Evolutionary conservation across 129 eudicot genomes (phyloP).

Genomic region (Tanacetum coccineum): DNA sequence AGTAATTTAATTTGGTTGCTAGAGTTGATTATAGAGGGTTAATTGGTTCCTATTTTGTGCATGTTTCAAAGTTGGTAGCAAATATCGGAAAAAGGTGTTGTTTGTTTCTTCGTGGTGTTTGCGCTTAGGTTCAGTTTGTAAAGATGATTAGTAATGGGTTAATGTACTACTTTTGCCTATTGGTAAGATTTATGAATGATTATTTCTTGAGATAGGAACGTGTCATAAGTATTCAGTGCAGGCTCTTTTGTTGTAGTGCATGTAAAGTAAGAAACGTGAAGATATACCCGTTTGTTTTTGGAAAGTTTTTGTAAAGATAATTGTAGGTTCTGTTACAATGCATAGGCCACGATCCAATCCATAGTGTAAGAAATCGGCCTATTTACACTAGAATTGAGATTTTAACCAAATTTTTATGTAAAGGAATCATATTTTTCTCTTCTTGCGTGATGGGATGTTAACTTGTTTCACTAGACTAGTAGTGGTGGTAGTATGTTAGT

Average conservation of each 20-base stretch:
- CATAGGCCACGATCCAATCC: background rate
- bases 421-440: background rate
- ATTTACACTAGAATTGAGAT: background rate
- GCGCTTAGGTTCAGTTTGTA: conserved; percentile 2
- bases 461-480: no score
- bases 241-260: background rate
- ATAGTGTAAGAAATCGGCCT: background rate
- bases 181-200: conserved; percentile 3
- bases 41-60: no score
- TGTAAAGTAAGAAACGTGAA: background rate
- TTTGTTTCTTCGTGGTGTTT: no score
- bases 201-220: conserved; percentile 3
- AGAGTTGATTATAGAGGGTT: no score
- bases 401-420: background rate
- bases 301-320: background rate
- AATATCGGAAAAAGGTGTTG: no score
- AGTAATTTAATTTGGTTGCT: no score
- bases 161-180: background rate
- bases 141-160: background rate
- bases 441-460: no score
- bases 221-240: background rate
- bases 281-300: background rate
- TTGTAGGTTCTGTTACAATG: background rate
- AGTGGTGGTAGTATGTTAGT: background rate
- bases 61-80: no score